Percentiles rank a stretch among this genome's conserved stretches.
phyloP scores from a whole-genome alignment of 108 stramenopile species.

The Chaetoceros tenuissimus region DNA sequence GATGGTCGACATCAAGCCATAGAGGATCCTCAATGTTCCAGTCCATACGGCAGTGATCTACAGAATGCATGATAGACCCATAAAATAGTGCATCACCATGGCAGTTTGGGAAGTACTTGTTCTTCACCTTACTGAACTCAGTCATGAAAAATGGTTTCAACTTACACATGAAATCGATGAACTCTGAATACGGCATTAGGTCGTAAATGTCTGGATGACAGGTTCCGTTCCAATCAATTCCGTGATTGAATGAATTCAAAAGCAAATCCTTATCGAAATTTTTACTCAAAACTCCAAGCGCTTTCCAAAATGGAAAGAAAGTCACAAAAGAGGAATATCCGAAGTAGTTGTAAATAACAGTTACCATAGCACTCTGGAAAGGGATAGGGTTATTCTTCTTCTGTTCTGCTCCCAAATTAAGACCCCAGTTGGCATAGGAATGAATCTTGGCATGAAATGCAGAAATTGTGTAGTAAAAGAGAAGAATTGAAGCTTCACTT shows the following conservation, averaged over 20 bases:
- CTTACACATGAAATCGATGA: slow-evolving; percentile 22
- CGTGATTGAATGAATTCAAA: slow-evolving; percentile 12
- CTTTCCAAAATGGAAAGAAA: slow-evolving; percentile 15
- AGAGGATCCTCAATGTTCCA: slow-evolving; percentile 29
- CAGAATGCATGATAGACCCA: slow-evolving; percentile 25
- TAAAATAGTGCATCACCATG: slow-evolving; percentile 29
- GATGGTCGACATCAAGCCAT: slow-evolving; percentile 19
- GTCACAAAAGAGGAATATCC: slow-evolving; percentile 12
- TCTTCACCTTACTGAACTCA: slow-evolving; percentile 22
- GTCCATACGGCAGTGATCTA: slow-evolving; percentile 30
- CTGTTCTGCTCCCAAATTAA: slow-evolving; percentile 8
- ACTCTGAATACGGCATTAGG: too few relatives aligned
- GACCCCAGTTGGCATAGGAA: slow-evolving; percentile 26
- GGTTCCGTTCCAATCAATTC: slow-evolving; percentile 10
- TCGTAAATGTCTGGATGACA: too few relatives aligned
- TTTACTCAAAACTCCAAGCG: slow-evolving; percentile 13
- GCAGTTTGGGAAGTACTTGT: too few relatives aligned
- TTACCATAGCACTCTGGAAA: slow-evolving; percentile 17
- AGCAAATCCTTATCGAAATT: slow-evolving; percentile 15
- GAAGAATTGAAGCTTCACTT: slow-evolving; percentile 16
- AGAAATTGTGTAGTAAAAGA: slow-evolving; percentile 23
- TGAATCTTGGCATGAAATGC: slow-evolving; percentile 32
- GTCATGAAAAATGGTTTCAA: too few relatives aligned
- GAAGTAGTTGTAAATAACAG: slow-evolving; percentile 27
- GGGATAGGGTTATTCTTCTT: slow-evolving; percentile 14